Percentiles rank a stretch among this genome's conserved stretches.
Evolutionary conservation across 257 asterid species (phyloP).

Genomic region (Echium plantagineum): DNA sequence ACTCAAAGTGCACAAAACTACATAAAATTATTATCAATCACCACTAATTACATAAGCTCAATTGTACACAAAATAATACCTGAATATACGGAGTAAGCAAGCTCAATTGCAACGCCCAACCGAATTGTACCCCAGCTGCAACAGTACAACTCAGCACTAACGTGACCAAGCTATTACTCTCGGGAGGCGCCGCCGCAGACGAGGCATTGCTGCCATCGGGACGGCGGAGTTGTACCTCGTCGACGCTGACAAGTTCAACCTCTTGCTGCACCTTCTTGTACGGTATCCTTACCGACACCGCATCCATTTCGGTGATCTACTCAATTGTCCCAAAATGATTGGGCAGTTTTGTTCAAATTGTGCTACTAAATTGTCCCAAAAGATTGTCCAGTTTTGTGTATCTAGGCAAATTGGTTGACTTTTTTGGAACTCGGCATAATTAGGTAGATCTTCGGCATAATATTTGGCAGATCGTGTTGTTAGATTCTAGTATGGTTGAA

Average conservation of each 20-base stretch:
- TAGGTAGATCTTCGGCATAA: too few relatives aligned
- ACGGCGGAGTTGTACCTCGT: conserved; percentile 35
- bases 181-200: conserved; percentile 9
- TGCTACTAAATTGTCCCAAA: neutral
- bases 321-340: neutral
- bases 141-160: conserved; percentile 82
- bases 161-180: conserved; percentile 39
- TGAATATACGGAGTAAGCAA: conserved; percentile 97
- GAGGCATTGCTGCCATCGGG: conserved; percentile 8
- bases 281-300: conserved; percentile 76
- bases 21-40: too few relatives aligned
- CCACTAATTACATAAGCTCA: too few relatives aligned
- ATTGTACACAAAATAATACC: conserved; percentile 15
- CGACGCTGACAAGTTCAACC: conserved; percentile 63
- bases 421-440: too few relatives aligned
- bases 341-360: too few relatives aligned
- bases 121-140: conserved; percentile 99
- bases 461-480: too few relatives aligned
- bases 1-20: too few relatives aligned
- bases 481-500: too few relatives aligned
- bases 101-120: conserved; percentile 98
- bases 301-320: conserved; percentile 37
- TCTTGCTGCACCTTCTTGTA: conserved; percentile 71
- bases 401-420: too few relatives aligned
- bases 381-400: too few relatives aligned